Conservation (phyloP, 495 filamentous ascomycete species). For the Pyrenopolyporus hunteri region DNA sequence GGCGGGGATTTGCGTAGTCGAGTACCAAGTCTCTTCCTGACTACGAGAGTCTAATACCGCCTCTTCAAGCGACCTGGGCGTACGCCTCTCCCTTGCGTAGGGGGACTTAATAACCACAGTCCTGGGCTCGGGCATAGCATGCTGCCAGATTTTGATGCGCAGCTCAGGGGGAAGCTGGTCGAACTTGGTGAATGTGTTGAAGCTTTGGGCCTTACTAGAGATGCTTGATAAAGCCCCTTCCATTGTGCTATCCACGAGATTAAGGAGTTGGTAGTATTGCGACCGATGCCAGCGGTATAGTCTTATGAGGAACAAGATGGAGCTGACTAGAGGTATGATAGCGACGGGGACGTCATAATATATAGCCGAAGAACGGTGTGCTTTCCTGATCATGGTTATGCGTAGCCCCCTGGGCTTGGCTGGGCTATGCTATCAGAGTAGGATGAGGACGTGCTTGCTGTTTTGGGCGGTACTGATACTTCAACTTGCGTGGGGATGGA, state of each 20-base stretch:
- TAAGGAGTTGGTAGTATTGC: constrained; percentile 28
- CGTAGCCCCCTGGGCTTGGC: constrained; percentile 11
- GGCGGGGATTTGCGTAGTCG: constrained; percentile 38
- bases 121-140: constrained; percentile 37
- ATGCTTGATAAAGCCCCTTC: constrained; percentile 24
- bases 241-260: constrained; percentile 33
- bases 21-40: constrained; percentile 35
- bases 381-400: constrained; percentile 26
- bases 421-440: constrained; percentile 1
- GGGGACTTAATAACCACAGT: constrained; percentile 39
- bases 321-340: constrained; percentile 30
- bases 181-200: constrained; percentile 48
- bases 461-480: too few relatives aligned
- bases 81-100: constrained; percentile 13
- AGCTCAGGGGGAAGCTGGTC: constrained; percentile 52
- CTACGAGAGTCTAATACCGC: constrained; percentile 16
- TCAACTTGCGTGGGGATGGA: too few relatives aligned
- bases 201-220: constrained; percentile 10
- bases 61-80: constrained; percentile 35
- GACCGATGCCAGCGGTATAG: constrained; percentile 31
- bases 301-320: constrained; percentile 25
- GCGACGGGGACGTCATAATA: constrained; percentile 36
- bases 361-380: constrained; percentile 7
- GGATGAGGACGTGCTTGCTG: constrained; percentile 5
- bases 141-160: constrained; percentile 53